Percentiles rank a stretch among this genome's conserved stretches.
phyloP scores from a whole-genome alignment of 2,329 filamentous ascomycete species.

The Fusarium sp. region DNA sequence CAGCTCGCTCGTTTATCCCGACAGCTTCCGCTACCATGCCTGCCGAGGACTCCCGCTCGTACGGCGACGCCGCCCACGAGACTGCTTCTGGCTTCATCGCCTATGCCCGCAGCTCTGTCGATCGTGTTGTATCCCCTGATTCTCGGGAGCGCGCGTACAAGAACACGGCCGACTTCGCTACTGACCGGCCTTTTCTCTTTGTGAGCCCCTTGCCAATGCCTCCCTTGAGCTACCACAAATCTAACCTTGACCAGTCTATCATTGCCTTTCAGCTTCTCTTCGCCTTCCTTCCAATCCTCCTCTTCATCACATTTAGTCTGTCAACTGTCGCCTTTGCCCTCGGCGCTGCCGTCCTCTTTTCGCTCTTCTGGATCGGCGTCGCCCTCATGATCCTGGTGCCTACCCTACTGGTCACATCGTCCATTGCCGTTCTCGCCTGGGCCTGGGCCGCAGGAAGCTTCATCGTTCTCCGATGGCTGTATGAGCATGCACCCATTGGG shows the following conservation, averaged over 20 bases:
- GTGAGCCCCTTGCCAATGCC: conserved; percentile 58
- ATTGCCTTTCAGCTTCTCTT: conserved; percentile 73
- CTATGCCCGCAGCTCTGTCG: conserved; percentile 58
- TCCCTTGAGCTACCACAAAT: neutral
- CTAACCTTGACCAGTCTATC: conserved; percentile 67
- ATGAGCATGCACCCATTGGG: conserved; percentile 49
- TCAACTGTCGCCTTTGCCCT: conserved; percentile 73
- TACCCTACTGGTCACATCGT: conserved; percentile 73
- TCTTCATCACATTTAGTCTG: conserved; percentile 76
- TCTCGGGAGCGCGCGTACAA: conserved; percentile 69
- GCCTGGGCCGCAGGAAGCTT: conserved; percentile 74
- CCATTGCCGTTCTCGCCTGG: conserved; percentile 74
- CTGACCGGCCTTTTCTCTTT: conserved; percentile 75
- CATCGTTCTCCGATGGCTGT: conserved; percentile 60
- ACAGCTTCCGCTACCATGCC: conserved; percentile 16
- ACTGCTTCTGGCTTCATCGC: conserved; percentile 52
- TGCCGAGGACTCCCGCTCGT: conserved; percentile 19
- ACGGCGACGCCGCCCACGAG: conserved; percentile 46
- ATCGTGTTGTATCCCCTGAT: conserved; percentile 69
- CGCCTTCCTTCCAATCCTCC: conserved; percentile 73
- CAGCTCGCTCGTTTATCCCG: neutral
- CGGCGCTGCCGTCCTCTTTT: conserved; percentile 72
- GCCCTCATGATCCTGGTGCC: conserved; percentile 77
- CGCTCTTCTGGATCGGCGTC: conserved; percentile 74
- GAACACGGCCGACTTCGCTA: conserved; percentile 65